phyloP scores from a whole-genome alignment of 192 early-diverging fungal species.

The Coemansia sp. region DNA sequence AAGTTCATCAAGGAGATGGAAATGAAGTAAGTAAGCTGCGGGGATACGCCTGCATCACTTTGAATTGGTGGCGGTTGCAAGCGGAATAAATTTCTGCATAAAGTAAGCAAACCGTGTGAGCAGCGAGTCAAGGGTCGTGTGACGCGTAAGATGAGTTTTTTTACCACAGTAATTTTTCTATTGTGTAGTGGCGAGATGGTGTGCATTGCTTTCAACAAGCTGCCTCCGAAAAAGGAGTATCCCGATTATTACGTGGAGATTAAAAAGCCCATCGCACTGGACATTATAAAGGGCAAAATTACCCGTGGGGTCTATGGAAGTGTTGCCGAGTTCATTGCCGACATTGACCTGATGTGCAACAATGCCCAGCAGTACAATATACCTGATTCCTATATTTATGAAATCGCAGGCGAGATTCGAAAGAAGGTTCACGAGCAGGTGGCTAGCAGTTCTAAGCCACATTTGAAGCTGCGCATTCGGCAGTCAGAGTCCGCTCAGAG shows the following conservation, averaged over 20 bases:
- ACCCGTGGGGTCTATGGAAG: constrained; percentile 65
- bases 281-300: constrained; percentile 80
- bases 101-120: neutral
- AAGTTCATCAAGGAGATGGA: constrained; percentile 48
- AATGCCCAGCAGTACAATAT: constrained; percentile 92
- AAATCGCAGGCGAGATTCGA: constrained; percentile 42
- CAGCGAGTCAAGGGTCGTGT: constrained; percentile 1
- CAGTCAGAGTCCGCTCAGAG: constrained; percentile 19
- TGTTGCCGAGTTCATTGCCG: constrained; percentile 65
- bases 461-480: constrained; percentile 36
- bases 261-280: constrained; percentile 81
- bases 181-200: constrained; percentile 41
- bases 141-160: neutral
- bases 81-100: constrained; percentile 5
- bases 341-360: constrained; percentile 83
- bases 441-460: constrained; percentile 6
- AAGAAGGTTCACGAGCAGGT: constrained; percentile 25
- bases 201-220: constrained; percentile 51
- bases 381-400: constrained; percentile 49
- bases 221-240: constrained; percentile 74
- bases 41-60: neutral
- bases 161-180: neutral
- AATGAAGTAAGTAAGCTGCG: constrained; percentile 35
- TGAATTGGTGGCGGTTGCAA: no score
- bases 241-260: constrained; percentile 92